These are phyloP conservation scores for Apophysomyces elegans DNA, from an alignment of 371 early-diverging fungal species.

Conservation along the genomic window DNA sequence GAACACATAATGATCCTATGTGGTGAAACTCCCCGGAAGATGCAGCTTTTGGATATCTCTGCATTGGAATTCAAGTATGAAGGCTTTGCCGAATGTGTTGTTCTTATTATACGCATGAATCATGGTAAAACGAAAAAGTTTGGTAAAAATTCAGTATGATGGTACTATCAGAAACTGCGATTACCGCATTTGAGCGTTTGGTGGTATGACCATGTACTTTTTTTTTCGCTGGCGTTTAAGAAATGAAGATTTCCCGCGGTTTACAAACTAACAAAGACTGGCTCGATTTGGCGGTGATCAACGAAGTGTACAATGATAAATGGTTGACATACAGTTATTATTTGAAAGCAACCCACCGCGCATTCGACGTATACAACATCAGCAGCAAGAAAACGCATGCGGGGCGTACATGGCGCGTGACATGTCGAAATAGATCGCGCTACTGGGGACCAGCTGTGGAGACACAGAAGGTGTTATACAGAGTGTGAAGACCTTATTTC, in stretches of 20 bases:
- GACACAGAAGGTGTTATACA: background rate
- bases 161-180: too few relatives aligned
- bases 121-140: too few relatives aligned
- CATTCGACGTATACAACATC: background rate
- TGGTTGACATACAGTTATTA: background rate
- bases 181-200: too few relatives aligned
- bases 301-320: background rate
- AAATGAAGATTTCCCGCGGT: background rate
- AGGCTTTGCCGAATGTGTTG: too few relatives aligned
- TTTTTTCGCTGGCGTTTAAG: background rate
- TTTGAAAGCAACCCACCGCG: background rate
- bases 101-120: too few relatives aligned
- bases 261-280: background rate
- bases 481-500: conserved; percentile 1
- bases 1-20: too few relatives aligned
- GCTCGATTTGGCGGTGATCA: background rate
- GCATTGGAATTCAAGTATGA: too few relatives aligned
- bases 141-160: too few relatives aligned
- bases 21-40: too few relatives aligned
- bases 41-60: too few relatives aligned
- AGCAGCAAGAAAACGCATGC: conserved; percentile 7
- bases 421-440: conserved; percentile 1
- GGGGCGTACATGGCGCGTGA: background rate
- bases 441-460: conserved; percentile 1
- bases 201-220: too few relatives aligned